Evolutionary conservation across 2,329 filamentous ascomycete genomes (phyloP), one percentile per base, ranked within the genome.

Genomic region (Samsoniella hepiali): DNA sequence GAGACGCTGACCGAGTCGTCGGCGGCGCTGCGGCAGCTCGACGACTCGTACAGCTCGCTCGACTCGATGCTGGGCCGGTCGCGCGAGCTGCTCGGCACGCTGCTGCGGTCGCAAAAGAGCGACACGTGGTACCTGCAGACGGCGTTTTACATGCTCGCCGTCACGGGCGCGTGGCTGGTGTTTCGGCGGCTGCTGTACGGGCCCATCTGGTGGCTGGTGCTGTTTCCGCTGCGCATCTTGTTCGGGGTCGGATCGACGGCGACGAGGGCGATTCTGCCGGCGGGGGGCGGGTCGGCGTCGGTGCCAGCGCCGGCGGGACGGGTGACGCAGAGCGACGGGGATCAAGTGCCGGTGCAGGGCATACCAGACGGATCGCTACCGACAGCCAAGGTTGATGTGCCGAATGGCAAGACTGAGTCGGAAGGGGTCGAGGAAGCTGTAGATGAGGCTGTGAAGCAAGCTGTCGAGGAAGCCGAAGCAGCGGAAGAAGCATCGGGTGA

Each of bases 81-180:
- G 53, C 84, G 86, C 67, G 88, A 88, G 62, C 80, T 99, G 22
- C 84, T 97, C 8, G 86, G 87, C 7, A 91, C 91, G 22, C 80
- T 99, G 53, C 79, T 98, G 54, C 86, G 87, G 65, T 95, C 91
- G 67, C 92, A 96, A 73, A 99, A 99, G 82, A 95, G 90, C 68
- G 95, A 99, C 73, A 97, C 93, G 2, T 99, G 95, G 95, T 99
- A 99, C 74, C 84, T 99, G 40, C 90, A 95, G 76, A 96, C 91
- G 44, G 87, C 93, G 2, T 88, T 98, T 68, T 96, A 93, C 73
- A 82, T 97, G 69, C 83, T 98, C 17, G 72, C 90, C 29, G 84
- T 79, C 6, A 97, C 93, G 1, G 87, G 93, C 49, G 82, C 80
- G 36, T 99, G 95, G 95, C 82, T 99, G 8, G 73, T 97, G 7